These are phyloP conservation scores for Dicorynia guianensis DNA, from an alignment of 306 rosid species.

Conservation along the genomic window DNA sequence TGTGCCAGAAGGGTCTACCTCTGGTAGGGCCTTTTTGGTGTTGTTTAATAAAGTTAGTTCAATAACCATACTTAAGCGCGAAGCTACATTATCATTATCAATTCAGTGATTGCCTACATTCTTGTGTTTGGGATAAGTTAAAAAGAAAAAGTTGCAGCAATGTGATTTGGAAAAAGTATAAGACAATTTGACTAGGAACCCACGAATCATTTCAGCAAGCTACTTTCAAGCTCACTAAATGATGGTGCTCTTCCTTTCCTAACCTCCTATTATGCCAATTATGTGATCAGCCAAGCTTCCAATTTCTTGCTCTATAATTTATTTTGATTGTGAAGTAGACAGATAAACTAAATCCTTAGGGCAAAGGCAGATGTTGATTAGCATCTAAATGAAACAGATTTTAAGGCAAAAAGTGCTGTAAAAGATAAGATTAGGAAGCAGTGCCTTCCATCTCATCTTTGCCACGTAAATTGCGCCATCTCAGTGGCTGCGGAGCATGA, in stretches of 20 bases:
- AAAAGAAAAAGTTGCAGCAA: not conserved
- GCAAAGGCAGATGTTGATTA: not conserved
- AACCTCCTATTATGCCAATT: not conserved
- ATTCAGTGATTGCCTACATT: constrained; percentile 24
- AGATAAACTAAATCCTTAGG: constrained; percentile 12
- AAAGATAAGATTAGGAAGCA: not conserved
- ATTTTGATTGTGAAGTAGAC: constrained; percentile 30
- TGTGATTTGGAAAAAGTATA: constrained; percentile 15
- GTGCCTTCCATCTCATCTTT: not conserved
- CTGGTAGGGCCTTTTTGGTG: not conserved
- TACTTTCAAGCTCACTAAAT: constrained; percentile 23
- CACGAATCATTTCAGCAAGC: constrained; percentile 4
- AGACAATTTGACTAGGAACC: constrained; percentile 27
- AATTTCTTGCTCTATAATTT: constrained; percentile 31
- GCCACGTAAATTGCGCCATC: constrained; percentile 32
- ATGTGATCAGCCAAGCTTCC: not conserved
- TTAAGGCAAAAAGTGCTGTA: not conserved
- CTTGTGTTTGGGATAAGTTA: not conserved
- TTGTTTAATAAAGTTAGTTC: not conserved
- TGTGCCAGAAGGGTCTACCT: not conserved
- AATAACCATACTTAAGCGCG: constrained; percentile 1
- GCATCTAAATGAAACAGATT: not conserved
- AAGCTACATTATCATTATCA: constrained; percentile 18
- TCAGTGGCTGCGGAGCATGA: constrained; percentile 7
- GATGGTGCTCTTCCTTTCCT: not conserved